Evolutionary conservation across 164 flowering plant species (phyloP), one percentile per base, ranked within the genome.

Genomic region (Vitis vinifera): DNA sequence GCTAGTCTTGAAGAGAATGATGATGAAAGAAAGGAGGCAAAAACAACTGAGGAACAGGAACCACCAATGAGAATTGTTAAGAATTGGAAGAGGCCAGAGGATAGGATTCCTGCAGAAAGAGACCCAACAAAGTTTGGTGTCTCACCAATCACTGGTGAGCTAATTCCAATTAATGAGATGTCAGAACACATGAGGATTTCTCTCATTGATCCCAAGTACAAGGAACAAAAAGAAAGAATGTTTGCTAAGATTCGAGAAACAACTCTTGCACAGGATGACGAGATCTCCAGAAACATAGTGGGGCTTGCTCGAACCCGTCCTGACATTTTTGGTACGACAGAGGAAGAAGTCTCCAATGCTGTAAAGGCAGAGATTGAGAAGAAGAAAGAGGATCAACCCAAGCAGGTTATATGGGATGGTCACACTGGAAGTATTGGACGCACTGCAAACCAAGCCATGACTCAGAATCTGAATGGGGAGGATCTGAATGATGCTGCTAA

Each of bases 361-460:
- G 99, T 96, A 50, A 93, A 92, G 86, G 97, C 97, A 1, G 97
- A 93, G 79, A 92, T 93, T 75, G 99, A 87, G 77, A 96, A 93
- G 84, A 92, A 91, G 85, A 91, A 90, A 72, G 97, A 96, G 58
- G 98, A 96, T 74, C 99, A 91, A 77, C 97, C 97, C 12, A 89
- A 87, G 76, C 99, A 93, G 81, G 98, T 96, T 66, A 96, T 96
- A 69, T 96, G 99, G 99, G 98, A 96, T 83, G 99, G 99, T 51
- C 99, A 96, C 70, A 86, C 95, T 31, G 97, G 97, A 66, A 96
- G 99, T 71, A 96, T 96, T 77, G 97, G 98, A 11, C 87, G 97
- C 49, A 96, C 99, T 29, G 99, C 99, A 72, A 96, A 84, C 70
- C 98, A 93, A 74, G 99, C 99, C 44, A 74, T 96, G 97, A 79